Base-by-base conservation (phyloP, 768 basidiomycete species). In the Podaxis rugospora region DNA sequence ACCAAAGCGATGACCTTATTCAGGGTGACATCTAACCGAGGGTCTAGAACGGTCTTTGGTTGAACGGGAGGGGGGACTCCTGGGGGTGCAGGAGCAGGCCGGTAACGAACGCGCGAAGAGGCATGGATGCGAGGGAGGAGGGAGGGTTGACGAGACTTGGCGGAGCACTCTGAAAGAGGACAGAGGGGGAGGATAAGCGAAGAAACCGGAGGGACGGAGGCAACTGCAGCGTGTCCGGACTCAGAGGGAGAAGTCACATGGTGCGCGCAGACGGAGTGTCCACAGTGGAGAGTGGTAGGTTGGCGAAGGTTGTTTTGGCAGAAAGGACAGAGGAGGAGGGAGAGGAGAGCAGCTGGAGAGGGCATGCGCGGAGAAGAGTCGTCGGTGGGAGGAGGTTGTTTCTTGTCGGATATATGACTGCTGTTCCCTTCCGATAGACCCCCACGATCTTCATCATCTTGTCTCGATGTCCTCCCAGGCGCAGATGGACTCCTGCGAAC, bases 241-340 rank as follows among this genome's bases (percentile, higher is more conserved):
- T 50, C 58, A 25, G 79, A 44, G 42, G 47, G 23, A 10, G 47
- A 49, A 23, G 47, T 65, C 16, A 65, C 63, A 68, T 92, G 90
- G n/a, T 23, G 49, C 0, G 83, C 71, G 66, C 93, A 97, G 63
- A 95, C 64, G 21, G 93, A 81, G 70, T 97, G 94, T 56, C 94
- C 94, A 68, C 94, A 97, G 66, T 77, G 82, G 42, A 96, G 85
- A 0, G 78, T 94, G 76, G 66, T 88, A 73, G 77, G 93, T 76
- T 65, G 72, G 74, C 35, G 79, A 78, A 94, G 69, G 67, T 78
- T 58, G 80, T 73, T 7, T 78, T 82, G 3, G 65, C 90, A 90
- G 71, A 83, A 67, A 2, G 83, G 80, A 67, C 90, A 92, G 56
- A 62, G 59, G 59, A 88, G 74, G 57, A 83, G 68, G 39, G 75